Percentiles rank a stretch among this genome's conserved stretches.
phyloP scores from a whole-genome alignment of 78 protist species.

The Emiliania huxleyi region DNA sequence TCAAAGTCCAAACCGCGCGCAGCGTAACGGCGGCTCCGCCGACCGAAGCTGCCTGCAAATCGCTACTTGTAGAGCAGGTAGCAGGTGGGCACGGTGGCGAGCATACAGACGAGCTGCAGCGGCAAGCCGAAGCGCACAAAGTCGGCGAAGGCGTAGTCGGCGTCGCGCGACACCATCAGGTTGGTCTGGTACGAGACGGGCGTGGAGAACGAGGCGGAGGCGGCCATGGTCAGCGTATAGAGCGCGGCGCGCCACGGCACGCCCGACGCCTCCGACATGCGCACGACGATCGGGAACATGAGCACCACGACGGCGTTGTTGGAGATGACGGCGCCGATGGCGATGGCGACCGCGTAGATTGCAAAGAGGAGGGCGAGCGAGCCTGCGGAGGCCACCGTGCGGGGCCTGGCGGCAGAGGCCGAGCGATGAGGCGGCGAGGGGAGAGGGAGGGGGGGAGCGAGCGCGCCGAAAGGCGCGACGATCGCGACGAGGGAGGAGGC shows the following conservation, averaged over 20 bases:
- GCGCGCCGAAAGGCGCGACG: not conserved
- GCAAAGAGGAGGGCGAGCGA: not conserved
- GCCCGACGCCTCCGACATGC: not conserved
- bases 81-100: not conserved
- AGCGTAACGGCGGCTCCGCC: too few species aligned
- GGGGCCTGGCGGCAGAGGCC: not conserved
- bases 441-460: not conserved
- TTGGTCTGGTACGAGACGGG: slow-evolving; percentile 41
- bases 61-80: not conserved
- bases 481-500: not conserved
- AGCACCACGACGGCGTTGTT: not conserved
- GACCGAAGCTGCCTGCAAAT: too few species aligned
- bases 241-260: not conserved
- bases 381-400: not conserved
- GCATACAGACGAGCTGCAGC: not conserved
- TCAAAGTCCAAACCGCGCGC: too few species aligned
- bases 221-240: not conserved
- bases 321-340: not conserved
- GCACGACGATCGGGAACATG: slow-evolving; percentile 6
- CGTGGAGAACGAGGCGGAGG: slow-evolving; percentile 4
- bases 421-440: not conserved
- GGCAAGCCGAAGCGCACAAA: not conserved
- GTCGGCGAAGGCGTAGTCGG: slow-evolving; percentile 25
- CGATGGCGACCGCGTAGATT: not conserved
- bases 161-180: slow-evolving; percentile 39